Conservation (phyloP, 768 basidiomycete species). For the Serendipita sp. region DNA sequence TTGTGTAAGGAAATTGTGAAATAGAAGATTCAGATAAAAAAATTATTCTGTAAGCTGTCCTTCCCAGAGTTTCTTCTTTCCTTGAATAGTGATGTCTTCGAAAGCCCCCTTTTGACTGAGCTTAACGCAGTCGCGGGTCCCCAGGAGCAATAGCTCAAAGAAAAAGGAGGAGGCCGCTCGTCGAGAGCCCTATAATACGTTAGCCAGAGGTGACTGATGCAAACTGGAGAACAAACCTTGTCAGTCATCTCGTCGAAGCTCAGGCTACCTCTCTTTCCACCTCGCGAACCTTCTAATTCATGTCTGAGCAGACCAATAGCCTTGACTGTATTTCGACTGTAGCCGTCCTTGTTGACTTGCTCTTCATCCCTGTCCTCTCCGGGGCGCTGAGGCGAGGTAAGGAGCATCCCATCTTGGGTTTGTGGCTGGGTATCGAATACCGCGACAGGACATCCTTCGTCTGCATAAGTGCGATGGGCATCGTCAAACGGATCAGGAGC, state of each 20-base stretch:
- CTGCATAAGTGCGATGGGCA: slow-evolving; percentile 48
- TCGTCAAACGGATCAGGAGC: slow-evolving; percentile 40
- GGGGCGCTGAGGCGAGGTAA: slow-evolving; percentile 5
- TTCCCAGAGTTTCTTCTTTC: slow-evolving; percentile 77
- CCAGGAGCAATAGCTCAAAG: slow-evolving; percentile 89
- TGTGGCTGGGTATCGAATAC: slow-evolving; percentile 50
- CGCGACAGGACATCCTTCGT: slow-evolving; percentile 61
- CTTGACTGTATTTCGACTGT: slow-evolving; percentile 78
- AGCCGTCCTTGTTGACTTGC: slow-evolving; percentile 20
- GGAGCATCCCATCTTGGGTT: slow-evolving; percentile 28
- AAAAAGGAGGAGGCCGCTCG: slow-evolving; percentile 93
- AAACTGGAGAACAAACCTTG: slow-evolving; percentile 34
- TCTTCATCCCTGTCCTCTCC: slow-evolving; percentile 10
- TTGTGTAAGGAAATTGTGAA: not conserved
- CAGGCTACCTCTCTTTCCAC: slow-evolving; percentile 39
- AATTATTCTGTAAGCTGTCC: slow-evolving; percentile 13
- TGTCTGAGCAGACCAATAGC: slow-evolving; percentile 59
- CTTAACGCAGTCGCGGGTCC: slow-evolving; percentile 81
- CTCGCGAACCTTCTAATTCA: slow-evolving; percentile 42
- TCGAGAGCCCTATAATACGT: slow-evolving; percentile 51
- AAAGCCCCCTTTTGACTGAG: slow-evolving; percentile 59
- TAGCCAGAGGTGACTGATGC: not conserved
- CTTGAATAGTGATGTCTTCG: slow-evolving; percentile 69
- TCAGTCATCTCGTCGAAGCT: slow-evolving; percentile 67
- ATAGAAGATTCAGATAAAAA: not conserved